Conservation (phyloP, 306 rosid genomes). For the Castanea sativa region DNA sequence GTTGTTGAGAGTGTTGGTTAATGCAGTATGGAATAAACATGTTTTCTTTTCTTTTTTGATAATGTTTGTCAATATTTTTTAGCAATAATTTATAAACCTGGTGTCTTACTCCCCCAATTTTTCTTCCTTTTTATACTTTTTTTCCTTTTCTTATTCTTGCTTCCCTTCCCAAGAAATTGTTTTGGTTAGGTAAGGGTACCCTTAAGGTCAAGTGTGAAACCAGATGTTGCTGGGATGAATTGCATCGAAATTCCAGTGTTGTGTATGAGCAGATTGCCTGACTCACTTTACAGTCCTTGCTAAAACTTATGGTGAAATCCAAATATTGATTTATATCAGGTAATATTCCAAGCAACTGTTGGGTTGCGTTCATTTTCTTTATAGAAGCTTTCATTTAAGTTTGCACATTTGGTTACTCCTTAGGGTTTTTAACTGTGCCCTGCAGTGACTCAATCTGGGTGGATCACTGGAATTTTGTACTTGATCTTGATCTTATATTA, state of each 20-base stretch:
- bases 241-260: slow-evolving; percentile 53
- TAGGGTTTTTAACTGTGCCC: not conserved
- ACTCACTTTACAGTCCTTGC: slow-evolving; percentile 47
- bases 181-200: slow-evolving; percentile 77
- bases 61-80: slow-evolving; percentile 38
- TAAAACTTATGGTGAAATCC: slow-evolving; percentile 57
- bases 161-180: slow-evolving; percentile 36
- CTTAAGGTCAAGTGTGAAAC: slow-evolving; percentile 68
- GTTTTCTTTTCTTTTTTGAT: slow-evolving; percentile 8
- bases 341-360: slow-evolving; percentile 51
- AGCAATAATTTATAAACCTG: slow-evolving; percentile 27
- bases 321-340: slow-evolving; percentile 63
- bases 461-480: slow-evolving; percentile 5
- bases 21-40: slow-evolving; percentile 28
- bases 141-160: not conserved
- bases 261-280: slow-evolving; percentile 65
- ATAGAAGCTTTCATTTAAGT: slow-evolving; percentile 23
- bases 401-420: slow-evolving; percentile 13
- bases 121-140: not conserved
- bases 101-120: slow-evolving; percentile 61
- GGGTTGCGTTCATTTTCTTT: slow-evolving; percentile 32
- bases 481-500: not conserved
- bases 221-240: slow-evolving; percentile 77
- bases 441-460: not conserved
- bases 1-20: slow-evolving; percentile 35